Evolutionary conservation across 1,139 yeast genomes (phyloP).

Genomic region (Nakaseomyces sp.): DNA sequence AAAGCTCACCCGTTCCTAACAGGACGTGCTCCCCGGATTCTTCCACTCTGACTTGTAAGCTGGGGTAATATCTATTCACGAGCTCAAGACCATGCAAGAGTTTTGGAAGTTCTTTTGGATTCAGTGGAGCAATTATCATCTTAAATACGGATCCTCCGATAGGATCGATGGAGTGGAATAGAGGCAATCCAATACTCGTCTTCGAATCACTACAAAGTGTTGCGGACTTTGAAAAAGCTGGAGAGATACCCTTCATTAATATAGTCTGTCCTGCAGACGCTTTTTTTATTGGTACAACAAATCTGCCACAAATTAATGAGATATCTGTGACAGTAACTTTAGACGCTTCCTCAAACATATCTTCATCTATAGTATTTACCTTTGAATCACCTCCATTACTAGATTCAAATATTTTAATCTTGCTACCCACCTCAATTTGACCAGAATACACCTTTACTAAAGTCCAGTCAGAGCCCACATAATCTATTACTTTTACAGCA

Average conservation of each 20-base stretch:
- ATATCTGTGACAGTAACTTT: conserved; percentile 39
- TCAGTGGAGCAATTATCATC: conserved; percentile 73
- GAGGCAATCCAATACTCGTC: conserved; percentile 15
- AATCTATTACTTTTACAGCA: conserved; percentile 51
- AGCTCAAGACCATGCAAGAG: conserved; percentile 60
- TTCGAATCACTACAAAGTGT: conserved; percentile 36
- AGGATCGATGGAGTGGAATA: conserved; percentile 39
- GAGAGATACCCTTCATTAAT: conserved; percentile 53
- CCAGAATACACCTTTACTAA: conserved; percentile 61
- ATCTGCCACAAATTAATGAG: conserved; percentile 64
- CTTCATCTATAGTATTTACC: conserved; percentile 39
- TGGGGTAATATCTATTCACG: conserved; percentile 55
- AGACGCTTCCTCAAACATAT: conserved; percentile 35
- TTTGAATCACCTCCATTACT: background rate
- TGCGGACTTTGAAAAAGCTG: conserved; percentile 50
- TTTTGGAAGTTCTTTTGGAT: conserved; percentile 71
- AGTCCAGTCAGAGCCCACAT: conserved; percentile 33
- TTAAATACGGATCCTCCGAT: conserved; percentile 57
- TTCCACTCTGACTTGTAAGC: conserved; percentile 61
- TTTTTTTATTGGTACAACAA: conserved; percentile 46
- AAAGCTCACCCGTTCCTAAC: conserved; percentile 79
- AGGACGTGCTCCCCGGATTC: conserved; percentile 84
- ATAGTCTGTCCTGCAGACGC: conserved; percentile 62
- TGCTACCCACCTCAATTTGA: conserved; percentile 39
- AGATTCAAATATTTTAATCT: conserved; percentile 48